Evolutionary conservation across 768 basidiomycete species (phyloP).

Genomic region (Suillus paluster): DNA sequence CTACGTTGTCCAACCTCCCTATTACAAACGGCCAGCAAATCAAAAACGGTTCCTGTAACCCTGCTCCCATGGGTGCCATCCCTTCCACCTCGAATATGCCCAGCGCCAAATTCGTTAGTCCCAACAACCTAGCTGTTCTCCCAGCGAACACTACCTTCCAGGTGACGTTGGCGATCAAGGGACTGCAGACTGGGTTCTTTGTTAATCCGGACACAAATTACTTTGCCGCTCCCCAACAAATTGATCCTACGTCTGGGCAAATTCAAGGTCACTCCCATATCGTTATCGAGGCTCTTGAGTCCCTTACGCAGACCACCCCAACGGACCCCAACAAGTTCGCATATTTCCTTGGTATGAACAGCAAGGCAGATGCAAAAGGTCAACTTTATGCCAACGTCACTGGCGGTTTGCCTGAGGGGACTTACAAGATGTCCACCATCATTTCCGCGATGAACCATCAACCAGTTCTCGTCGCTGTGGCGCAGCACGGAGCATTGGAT

Average conservation of each 20-base stretch:
- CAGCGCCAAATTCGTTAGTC: constrained; percentile 53
- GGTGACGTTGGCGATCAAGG: constrained; percentile 50
- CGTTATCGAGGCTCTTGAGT: constrained; percentile 56
- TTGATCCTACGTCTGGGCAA: constrained; percentile 47
- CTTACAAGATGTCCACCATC: constrained; percentile 50
- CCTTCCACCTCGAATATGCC: constrained; percentile 56
- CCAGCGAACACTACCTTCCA: constrained; percentile 54
- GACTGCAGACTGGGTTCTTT: constrained; percentile 59
- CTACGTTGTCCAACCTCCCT: constrained; percentile 48
- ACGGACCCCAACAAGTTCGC: constrained; percentile 56
- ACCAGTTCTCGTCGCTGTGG: constrained; percentile 37
- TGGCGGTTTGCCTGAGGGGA: constrained; percentile 57
- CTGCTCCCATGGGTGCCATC: constrained; percentile 63
- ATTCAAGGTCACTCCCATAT: constrained; percentile 68
- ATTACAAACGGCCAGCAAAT: constrained; percentile 67
- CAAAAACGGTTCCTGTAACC: constrained; percentile 59
- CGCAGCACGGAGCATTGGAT: constrained; percentile 46
- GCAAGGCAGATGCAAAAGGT: constrained; percentile 45
- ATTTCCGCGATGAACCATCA: constrained; percentile 55
- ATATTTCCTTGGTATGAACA: constrained; percentile 63
- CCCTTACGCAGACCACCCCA: constrained; percentile 52
- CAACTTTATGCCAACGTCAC: constrained; percentile 50
- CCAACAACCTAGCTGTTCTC: constrained; percentile 48
- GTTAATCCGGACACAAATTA: constrained; percentile 58
- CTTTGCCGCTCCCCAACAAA: constrained; percentile 58